Base-by-base conservation (phyloP, 768 basidiomycete species). In the Mycena albidolilacea region DNA sequence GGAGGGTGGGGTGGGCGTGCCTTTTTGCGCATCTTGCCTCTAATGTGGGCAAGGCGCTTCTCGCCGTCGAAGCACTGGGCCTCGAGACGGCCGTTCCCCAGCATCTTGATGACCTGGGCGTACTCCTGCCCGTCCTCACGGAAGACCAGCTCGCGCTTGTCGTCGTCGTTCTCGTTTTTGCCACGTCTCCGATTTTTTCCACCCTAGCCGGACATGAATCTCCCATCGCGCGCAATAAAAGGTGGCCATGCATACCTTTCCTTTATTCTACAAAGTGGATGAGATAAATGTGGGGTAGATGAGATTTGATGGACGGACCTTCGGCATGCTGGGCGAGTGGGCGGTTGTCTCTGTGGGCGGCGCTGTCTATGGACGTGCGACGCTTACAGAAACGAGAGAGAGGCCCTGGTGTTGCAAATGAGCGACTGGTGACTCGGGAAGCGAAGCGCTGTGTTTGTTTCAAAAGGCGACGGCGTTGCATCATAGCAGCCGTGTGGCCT, bases 1-100 rank as follows among this genome's bases (percentile, higher is more conserved):
- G 7, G 0, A 54, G 19, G 35, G 5, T 21, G 15, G 15, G 9
- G 39, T 19, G 12, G 35, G 82, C 90, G 73, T 77, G 93, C 97
- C 94, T 99, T 99, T 86, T 99, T 99, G 78, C 98, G 87, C 97
- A 99, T 97, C 87, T 98, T 98, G 48, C 98, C 98, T 84, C 98
- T 90, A 78, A 99, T 99, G 81, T 99, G 98, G 10, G 96, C 97
- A 82, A 99, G 86, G 80, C 98, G 88, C 85, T 98, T 98, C 89
- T 97, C 97, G 38, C 98, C 97, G 81, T 99, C 98, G 80, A 99
- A 98, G 85, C 97, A 99, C 79, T 93, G 90, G 3, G 97, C 97
- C 86, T 98, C 97, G 70, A 99, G 84, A 52, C 97, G 93, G 21
- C 98, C 97, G 80, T 99, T 99, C 39, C 98, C 98, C 54, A 99